phyloP scores from a whole-genome alignment of 495 filamentous ascomycete genomes.

The Hapsidospora chrysogenum region DNA sequence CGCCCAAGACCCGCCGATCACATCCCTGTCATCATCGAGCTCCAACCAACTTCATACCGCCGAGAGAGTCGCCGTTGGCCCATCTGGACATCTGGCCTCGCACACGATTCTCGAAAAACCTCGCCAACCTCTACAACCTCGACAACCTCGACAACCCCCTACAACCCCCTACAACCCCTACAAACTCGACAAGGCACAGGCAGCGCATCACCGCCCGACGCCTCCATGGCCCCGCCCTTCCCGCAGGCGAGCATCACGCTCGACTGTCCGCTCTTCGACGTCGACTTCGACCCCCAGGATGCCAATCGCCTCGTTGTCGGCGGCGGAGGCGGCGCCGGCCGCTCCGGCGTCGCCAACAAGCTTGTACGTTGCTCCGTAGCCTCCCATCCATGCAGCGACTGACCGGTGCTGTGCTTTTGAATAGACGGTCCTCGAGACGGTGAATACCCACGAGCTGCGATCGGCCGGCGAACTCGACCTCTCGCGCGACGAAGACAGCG shows the following conservation, averaged over 20 bases:
- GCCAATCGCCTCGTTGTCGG: conserved; percentile 63
- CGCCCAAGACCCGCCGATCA: no score
- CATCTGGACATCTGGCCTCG: no score
- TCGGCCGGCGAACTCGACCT: conserved; percentile 62
- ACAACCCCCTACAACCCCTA: no score
- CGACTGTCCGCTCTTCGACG: conserved; percentile 76
- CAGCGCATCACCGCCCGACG: neutral
- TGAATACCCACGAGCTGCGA: conserved; percentile 38
- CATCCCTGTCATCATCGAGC: no score
- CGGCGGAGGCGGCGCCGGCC: conserved; percentile 75
- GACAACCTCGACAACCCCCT: no score
- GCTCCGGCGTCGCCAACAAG: conserved; percentile 79
- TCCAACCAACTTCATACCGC: no score
- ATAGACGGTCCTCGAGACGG: conserved; percentile 55
- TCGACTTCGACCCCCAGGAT: conserved; percentile 76
- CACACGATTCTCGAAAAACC: no score
- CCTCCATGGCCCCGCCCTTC: conserved; percentile 1
- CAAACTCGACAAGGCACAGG: neutral
- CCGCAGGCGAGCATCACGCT: conserved; percentile 45
- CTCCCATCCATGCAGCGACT: neutral
- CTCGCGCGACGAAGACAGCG: conserved; percentile 78
- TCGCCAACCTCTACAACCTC: no score
- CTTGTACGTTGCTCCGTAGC: conserved; percentile 33
- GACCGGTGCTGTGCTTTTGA: conserved; percentile 1
- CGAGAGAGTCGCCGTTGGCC: no score